These are phyloP conservation scores for Rhizopus sp. DNA, from an alignment of 371 early-diverging fungal species.

Conservation along the genomic window DNA sequence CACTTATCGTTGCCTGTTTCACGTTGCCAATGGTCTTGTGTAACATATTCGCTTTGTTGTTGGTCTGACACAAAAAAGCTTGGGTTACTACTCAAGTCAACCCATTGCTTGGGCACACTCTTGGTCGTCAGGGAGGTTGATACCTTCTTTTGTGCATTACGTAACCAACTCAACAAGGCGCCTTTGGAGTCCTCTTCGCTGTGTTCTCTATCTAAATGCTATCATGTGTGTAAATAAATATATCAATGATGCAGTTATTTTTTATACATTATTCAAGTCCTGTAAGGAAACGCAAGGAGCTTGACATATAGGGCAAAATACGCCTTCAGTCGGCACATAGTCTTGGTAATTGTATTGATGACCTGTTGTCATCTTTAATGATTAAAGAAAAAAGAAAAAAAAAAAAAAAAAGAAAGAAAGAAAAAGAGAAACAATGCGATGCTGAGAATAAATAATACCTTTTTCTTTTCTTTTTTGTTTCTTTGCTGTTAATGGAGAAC, in stretches of 20 bases:
- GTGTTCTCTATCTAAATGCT: conserved; percentile 48
- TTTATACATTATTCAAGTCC: conserved; percentile 42
- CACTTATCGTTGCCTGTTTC: conserved; percentile 45
- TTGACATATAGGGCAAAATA: conserved; percentile 61
- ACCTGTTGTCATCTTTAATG: conserved; percentile 16
- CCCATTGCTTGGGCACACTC: conserved; percentile 28
- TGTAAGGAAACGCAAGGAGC: conserved; percentile 44
- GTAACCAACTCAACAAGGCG: conserved; percentile 48
- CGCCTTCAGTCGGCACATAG: conserved; percentile 41
- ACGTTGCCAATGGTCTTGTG: conserved; percentile 60
- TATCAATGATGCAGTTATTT: not conserved
- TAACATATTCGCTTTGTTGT: conserved; percentile 39
- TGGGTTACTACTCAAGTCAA: conserved; percentile 28
- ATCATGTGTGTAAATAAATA: not conserved
- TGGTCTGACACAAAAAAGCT: conserved; percentile 39
- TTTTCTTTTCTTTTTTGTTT: not conserved
- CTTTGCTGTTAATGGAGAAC: not conserved
- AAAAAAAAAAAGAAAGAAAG: conserved; percentile 10
- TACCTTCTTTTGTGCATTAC: conserved; percentile 47
- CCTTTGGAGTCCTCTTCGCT: conserved; percentile 51
- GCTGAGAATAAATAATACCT: conserved; percentile 1
- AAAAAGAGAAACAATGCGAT: conserved; percentile 1
- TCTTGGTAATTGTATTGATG: conserved; percentile 42
- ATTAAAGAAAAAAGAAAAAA: conserved; percentile 1
- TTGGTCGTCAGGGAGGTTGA: conserved; percentile 30